Base-by-base conservation (phyloP, 306 rosid genomes). In the Mimosa pudica region DNA sequence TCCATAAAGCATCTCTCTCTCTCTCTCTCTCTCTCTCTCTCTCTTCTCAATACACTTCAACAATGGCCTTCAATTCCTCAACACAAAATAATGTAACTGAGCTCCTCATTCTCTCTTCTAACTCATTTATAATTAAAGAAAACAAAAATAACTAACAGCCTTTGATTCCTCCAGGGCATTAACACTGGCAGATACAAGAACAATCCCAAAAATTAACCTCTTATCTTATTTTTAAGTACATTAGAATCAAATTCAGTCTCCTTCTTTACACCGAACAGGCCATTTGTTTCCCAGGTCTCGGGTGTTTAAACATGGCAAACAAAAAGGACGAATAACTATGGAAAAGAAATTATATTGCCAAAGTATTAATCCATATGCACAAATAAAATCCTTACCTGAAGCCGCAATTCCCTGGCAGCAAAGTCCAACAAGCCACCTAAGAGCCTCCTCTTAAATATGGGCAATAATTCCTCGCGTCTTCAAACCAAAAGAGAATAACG, bases 381-480 rank as follows among this genome's bases (percentile, higher is more conserved):
- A 38, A 51, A 49, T 8, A 79, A 75, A 55, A 70, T 47, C 42
- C 48, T 75, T 44, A 95, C 99, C 98, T 95, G 99, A 83, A 87
- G 88, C 83, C 86, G 97, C 86, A 95, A 91, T 80, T 95, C 99
- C 82, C 89, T 87, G 60, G 93, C 90, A 5, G 99, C 87, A 73
- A 95, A 93, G 84, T 95, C 98, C 81, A 95, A 80, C 94, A 95
- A 84, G 45, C 90, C 89, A 81, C 96, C 90, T 75, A 95, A 86
- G 81, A 95, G 89, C 85, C 96, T 95, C 88, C 99, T 93, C 84
- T 95, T 95, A 85, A 93, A 93, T 81, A 91, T 87, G 55, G 99
- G 97, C 77, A 95, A 84, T 0, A 96, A 89, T 84, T 95, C 97
- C 86, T 95, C 98, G 1, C 98, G 96, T 84, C 99, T 95, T 85